phyloP scores from a whole-genome alignment of 768 basidiomycete species.

The Pleurotus citrinopileatus region DNA sequence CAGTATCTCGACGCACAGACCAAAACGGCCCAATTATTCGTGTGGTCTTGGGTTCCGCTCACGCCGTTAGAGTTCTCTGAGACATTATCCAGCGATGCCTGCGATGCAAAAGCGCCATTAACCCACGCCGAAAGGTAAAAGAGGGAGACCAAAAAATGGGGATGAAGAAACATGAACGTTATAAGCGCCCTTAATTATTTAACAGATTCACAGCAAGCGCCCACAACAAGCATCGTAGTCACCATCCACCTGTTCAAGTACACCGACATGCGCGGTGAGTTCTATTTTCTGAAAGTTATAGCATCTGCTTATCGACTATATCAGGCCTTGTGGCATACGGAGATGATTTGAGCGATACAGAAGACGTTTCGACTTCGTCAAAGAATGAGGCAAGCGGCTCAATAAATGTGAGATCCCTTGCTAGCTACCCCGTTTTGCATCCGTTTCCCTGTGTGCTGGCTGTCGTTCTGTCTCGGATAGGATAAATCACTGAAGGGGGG shows the following conservation, averaged over 20 bases:
- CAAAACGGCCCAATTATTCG: constrained; percentile 98
- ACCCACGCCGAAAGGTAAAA: constrained; percentile 33
- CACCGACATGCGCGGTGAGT: constrained; percentile 16
- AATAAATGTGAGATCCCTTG: constrained; percentile 63
- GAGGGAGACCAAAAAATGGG: constrained; percentile 26
- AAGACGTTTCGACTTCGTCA: constrained; percentile 33
- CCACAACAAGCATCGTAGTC: too few species aligned
- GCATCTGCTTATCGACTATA: neutral
- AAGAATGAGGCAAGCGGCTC: constrained; percentile 20
- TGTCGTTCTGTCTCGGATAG: constrained; percentile 59
- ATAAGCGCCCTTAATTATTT: neutral
- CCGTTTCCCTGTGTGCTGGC: constrained; percentile 69
- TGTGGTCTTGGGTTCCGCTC: constrained; percentile 68
- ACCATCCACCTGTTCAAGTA: too few species aligned
- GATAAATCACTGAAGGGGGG: constrained; percentile 48
- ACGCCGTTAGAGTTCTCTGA: constrained; percentile 31
- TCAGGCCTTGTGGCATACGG: constrained; percentile 62
- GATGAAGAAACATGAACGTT: constrained; percentile 21
- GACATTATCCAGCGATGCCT: constrained; percentile 41
- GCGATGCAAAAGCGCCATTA: constrained; percentile 25
- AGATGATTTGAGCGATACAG: constrained; percentile 59
- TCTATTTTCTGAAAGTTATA: neutral
- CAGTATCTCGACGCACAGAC: constrained; percentile 94
- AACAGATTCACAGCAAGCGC: too few species aligned
- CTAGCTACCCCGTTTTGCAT: constrained; percentile 26